Evolutionary conservation across 2,329 filamentous ascomycete species (phyloP).

Genomic region (Penicillium sumatraense): DNA sequence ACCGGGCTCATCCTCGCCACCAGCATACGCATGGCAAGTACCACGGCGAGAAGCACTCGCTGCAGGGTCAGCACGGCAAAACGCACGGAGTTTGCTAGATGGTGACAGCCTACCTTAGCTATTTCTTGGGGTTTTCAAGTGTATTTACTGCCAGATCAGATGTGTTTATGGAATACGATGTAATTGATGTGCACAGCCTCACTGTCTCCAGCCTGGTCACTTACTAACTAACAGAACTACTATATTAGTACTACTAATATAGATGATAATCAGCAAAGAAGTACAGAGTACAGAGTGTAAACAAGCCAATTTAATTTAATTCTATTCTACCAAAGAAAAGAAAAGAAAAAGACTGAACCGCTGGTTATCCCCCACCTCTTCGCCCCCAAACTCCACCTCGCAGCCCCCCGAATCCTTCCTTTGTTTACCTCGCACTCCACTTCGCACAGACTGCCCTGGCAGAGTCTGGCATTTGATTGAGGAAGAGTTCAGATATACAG

Average conservation of each 20-base stretch:
- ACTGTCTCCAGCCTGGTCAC: too few relatives aligned
- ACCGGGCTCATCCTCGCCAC: constrained; percentile 60
- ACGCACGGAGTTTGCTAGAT: constrained; percentile 80
- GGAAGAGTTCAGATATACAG: too few relatives aligned
- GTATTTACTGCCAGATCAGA: neutral
- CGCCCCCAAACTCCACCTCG: neutral
- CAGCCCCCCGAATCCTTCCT: neutral
- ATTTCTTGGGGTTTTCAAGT: neutral
- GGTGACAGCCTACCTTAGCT: too few relatives aligned
- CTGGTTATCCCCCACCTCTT: neutral
- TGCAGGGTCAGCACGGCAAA: constrained; percentile 90
- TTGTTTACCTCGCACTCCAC: neutral
- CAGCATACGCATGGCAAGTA: constrained; percentile 58
- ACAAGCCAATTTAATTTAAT: too few relatives aligned
- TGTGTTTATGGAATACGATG: neutral
- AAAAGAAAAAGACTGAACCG: too few relatives aligned
- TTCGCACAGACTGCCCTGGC: too few relatives aligned
- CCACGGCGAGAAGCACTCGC: constrained; percentile 77
- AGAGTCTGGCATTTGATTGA: too few relatives aligned
- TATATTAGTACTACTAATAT: too few relatives aligned
- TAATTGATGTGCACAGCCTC: neutral
- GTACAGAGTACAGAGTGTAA: too few relatives aligned
- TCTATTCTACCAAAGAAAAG: too few relatives aligned
- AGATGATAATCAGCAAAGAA: too few relatives aligned
- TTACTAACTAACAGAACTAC: too few relatives aligned